Conservation (phyloP, 257 asterid species). For the Ballota nigra region DNA sequence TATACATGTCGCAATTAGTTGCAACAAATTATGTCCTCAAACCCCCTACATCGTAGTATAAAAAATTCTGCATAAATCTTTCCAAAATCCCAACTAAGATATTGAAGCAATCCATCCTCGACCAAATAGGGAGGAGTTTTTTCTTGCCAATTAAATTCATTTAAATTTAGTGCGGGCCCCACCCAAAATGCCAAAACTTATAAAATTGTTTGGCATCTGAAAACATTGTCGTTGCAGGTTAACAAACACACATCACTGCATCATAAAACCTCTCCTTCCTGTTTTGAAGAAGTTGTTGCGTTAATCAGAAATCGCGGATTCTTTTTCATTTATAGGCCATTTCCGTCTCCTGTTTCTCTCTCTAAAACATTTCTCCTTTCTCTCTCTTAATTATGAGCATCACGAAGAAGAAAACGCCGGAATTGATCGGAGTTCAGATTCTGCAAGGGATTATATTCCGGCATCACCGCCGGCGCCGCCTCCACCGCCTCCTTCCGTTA, state of each 20-base stretch:
- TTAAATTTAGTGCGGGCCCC: constrained; percentile 21
- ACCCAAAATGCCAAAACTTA: neutral
- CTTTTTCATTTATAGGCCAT: constrained; percentile 16
- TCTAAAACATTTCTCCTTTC: neutral
- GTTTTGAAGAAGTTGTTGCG: too few relatives aligned
- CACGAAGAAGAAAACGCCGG: constrained; percentile 42
- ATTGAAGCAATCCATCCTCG: neutral
- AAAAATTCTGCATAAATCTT: neutral
- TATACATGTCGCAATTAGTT: neutral
- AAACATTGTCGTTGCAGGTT: constrained; percentile 21
- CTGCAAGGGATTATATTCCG: constrained; percentile 42
- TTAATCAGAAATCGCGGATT: neutral
- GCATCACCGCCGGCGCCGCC: constrained; percentile 46
- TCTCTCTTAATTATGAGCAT: constrained; percentile 20
- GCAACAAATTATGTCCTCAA: neutral
- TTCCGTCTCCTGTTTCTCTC: constrained; percentile 11
- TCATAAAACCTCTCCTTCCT: too few relatives aligned
- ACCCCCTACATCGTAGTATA: neutral
- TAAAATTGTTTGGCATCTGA: neutral
- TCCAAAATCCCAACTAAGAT: constrained; percentile 1
- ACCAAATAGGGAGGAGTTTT: neutral
- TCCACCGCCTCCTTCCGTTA: constrained; percentile 40
- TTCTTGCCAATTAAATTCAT: neutral
- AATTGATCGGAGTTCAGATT: constrained; percentile 38
- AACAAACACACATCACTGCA: constrained; percentile 11